Evolutionary conservation across 371 early-diverging fungal species (phyloP), one percentile per base, ranked within the genome.

Genomic region (Lichtheimia hyalospora): DNA sequence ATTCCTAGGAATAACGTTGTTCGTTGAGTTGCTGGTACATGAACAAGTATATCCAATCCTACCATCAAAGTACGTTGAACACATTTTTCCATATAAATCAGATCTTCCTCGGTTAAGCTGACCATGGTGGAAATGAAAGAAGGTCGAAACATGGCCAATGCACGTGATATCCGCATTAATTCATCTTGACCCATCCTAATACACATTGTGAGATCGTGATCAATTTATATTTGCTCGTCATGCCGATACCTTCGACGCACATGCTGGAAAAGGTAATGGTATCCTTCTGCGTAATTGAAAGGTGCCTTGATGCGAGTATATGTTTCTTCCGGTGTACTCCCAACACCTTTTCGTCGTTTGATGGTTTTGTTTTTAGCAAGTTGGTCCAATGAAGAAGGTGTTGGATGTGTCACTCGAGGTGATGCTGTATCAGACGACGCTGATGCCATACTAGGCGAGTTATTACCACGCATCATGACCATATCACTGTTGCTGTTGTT

Each of bases 61-160:
- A 87, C 89, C 58, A 91, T 70, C 65, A 92, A 67, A 4, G 92
- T 92, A 27, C 95, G 82, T 68, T 94, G 95, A 60, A 96, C 88
- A 70, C 95, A 92, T 69, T 94, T 92, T 71, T 96, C 96, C 83
- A 93, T 92, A 64, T 95, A 95, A 13, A 94, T 77, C 69, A 96
- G 75, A 68, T 96, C 96, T 57, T 95, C 93, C 54, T 90, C 90
- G 1, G 93, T 92, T 58, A 96, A 75, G 66, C 92, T 90, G 88
- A 92, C 92, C 81, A 94, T 91, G 57, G 91, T 84, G 5, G 95
- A 92, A 58, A 96, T 90, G 58, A 95, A 92, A 12, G 92, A 91
- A 21, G 96, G 96, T 25, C 96, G 86, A 75, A 95, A 94, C 66
- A 88, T 84, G 51, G 94, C 91, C 70, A 96, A 83, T 20, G 94